Evolutionary conservation across 257 asterid species (phyloP), one percentile per base, ranked within the genome.

Genomic region (Haberlea rhodopensis): DNA sequence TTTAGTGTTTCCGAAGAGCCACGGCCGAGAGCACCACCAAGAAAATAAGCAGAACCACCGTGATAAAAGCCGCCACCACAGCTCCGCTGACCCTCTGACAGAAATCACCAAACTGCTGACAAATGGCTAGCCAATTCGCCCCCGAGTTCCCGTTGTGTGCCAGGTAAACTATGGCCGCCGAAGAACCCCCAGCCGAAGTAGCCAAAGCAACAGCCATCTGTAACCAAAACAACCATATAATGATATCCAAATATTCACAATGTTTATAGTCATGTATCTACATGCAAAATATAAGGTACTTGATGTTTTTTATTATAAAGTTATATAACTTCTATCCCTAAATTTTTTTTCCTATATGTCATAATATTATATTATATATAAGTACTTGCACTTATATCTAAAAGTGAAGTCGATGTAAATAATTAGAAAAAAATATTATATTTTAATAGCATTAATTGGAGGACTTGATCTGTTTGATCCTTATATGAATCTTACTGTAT

Each of bases 31-130:
- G 27, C 56, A 79, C 46, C 58, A 82, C 81, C 73, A 77, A 8
- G 66, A 82, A 54, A 21, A 75, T 28, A 23, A 82, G 72, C 49
- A 72, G 53, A 3, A 55, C 83, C 56, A 77, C 78, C 0, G 81
- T 28, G 24, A 69, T 0, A 31, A 75, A 72, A 1, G 78, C 71
- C 1, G 78, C 81, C 64, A 82, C 80, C 55, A 79, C 85, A 0
- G 88, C 71, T 6, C 76, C 78, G 18, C 88, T 82, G 3, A 58
- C 56, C 57, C 23, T 56, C 37, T 77, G 73, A 60, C 85, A 82
- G 48, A 82, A 82, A 72, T 82, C 83, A 8, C 9, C 32, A 49
- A 67, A 79, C 45, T 82, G 83, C 3, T 77, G 79, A 67, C 84
- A 78, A 8, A 81, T 76, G 7, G 87, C 80, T 6, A 78, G 57